Percentiles rank a stretch among this genome's conserved stretches.
Conservation (phyloP, 2,329 filamentous ascomycete species). For the Fusarium sp. region DNA sequence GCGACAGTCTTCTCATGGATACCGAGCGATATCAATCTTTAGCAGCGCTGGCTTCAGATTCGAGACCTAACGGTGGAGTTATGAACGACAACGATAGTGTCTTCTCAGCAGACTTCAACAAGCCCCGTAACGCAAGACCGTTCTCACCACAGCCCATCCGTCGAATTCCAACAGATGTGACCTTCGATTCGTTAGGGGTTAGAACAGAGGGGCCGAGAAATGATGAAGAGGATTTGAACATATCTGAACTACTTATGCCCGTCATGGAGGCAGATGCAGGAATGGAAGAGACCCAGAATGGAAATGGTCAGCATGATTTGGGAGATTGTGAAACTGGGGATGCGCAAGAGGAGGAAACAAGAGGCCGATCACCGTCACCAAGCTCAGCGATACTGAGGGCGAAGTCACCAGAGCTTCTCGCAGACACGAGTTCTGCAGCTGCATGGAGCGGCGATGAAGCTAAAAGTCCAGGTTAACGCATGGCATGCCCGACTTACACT, state of each 20-base stretch:
- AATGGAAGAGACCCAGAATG: slow-evolving; percentile 28
- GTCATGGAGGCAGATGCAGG: slow-evolving; percentile 40
- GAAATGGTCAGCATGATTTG: neutral
- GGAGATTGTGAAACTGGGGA: neutral
- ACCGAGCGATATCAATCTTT: slow-evolving; percentile 70
- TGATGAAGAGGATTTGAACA: slow-evolving; percentile 39
- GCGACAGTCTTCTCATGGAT: slow-evolving; percentile 68
- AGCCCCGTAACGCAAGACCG: slow-evolving; percentile 66
- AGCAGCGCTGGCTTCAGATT: slow-evolving; percentile 58
- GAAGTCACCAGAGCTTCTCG: slow-evolving; percentile 47
- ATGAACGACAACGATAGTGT: slow-evolving; percentile 65
- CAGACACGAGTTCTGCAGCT: slow-evolving; percentile 49
- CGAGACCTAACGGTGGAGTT: slow-evolving; percentile 48
- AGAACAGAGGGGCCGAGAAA: slow-evolving; percentile 33
- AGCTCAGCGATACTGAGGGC: slow-evolving; percentile 30
- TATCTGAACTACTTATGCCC: slow-evolving; percentile 42
- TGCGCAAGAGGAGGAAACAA: slow-evolving; percentile 32
- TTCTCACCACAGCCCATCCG: slow-evolving; percentile 71
- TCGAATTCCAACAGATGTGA: slow-evolving; percentile 57
- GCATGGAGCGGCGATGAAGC: slow-evolving; percentile 41
- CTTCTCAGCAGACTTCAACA: slow-evolving; percentile 67
- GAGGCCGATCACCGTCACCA: slow-evolving; percentile 34
- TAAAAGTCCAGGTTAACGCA: slow-evolving; percentile 16
- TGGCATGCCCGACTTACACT: neutral
- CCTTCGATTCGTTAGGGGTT: slow-evolving; percentile 55